Base-by-base conservation (phyloP, 1,139 yeast genomes). In the Magnusiomyces tetraspermus region DNA sequence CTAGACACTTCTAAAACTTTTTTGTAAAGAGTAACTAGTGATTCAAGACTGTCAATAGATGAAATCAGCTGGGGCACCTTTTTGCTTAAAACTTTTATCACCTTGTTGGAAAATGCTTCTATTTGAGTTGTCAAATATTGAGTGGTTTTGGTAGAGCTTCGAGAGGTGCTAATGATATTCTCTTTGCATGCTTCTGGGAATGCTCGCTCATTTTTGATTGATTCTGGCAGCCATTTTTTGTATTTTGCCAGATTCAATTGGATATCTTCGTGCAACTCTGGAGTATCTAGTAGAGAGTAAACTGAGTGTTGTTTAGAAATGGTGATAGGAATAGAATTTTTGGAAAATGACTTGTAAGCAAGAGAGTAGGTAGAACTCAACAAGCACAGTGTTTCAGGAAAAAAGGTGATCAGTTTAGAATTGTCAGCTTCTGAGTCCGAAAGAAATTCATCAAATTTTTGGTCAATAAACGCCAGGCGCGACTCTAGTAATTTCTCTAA, bases 211-310 rank as follows among this genome's bases (percentile, higher is more conserved):
- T 83, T 61, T 75, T 83, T 60, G 88, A 95, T 62, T 82, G 92
- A 1, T 82, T 85, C 70, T 82, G 90, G 81, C 89, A 87, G 70
- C 95, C 95, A 45, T 71, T 76, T 59, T 80, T 79, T 63, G 83
- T 85, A 57, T 76, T 86, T 66, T 84, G 79, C 51, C 90, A 86
- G 68, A 78, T 85, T 55, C 21, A 62, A 51, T 37, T 60, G 63
- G 10, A 52, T 46, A 33, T 53, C 55, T 10, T 54, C 54, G 21
- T 44, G 49, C 41, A 63, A 55, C 38, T 63, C 65, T 0, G 64
- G 62, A 17, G 58, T 28, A 13, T 57, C 61, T 22, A 63, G 53
- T n/a, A 63, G 49, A 2, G 59, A 50, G 49, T 60, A 63, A 6
- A 57, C 57, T 8, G 53, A 57, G 3, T 58, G 42, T 48, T 62